Base-by-base conservation (phyloP, 2,329 filamentous ascomycete genomes). In the Aureobasidium mangrovei region DNA sequence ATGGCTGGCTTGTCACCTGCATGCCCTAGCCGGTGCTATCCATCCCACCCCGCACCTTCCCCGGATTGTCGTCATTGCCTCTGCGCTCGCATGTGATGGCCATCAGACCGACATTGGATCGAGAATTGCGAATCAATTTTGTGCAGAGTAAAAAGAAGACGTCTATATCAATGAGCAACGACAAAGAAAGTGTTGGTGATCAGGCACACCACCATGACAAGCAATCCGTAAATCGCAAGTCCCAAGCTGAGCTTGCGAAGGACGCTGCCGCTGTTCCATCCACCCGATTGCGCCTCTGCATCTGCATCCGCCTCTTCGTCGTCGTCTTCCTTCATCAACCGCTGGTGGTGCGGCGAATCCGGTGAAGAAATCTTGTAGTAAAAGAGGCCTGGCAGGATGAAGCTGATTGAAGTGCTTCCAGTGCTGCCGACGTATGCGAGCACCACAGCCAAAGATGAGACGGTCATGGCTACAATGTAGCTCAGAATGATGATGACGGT, bases 311-410 rank as follows among this genome's bases (percentile, higher is more conserved):
- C 85, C 36, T 80, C 76, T n/a, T 83, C 83, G 59, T 91, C 88
- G 62, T 97, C 93, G 60, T 96, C 89, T 64, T 93, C 90, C 68
- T 97, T 97, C 59, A 89, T 75, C 7, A 97, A 75, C 10, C 86
- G 82, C 67, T 95, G 91, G 63, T 96, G 90, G 59, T 91, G 83
- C 29, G 84, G 79, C 42, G 88, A 91, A 54, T 95, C 86, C 0
- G 93, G 93, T 27, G 88, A 83, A 9, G 89, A 94, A 57, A 98
- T 97, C 71, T 97, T 97, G 74, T 97, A 98, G 71, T 97, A 98
- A 70, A 98, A 98, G 3, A 98, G 72, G 0, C 93, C 93, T 0
- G 93, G 93, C 0, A 98, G 78, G 60, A 98, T 97, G 68, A 98
- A 98, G 58, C 88, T 95, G 63, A 98, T 98, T 58, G 88, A 89